These are phyloP conservation scores for Hemileccinum rubropunctum DNA, from an alignment of 768 basidiomycete species.

Conservation along the genomic window DNA sequence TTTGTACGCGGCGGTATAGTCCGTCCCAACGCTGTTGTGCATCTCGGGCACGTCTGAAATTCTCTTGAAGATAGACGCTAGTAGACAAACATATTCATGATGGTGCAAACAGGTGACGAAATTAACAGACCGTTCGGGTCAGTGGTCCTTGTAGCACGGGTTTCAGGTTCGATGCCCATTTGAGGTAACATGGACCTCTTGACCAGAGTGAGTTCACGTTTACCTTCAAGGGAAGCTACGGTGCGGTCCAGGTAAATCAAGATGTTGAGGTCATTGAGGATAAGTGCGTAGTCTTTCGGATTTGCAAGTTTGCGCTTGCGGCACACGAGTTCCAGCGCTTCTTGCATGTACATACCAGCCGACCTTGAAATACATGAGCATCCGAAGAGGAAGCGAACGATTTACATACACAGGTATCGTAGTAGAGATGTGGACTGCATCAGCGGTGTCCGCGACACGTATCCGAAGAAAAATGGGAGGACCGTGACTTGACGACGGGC, in stretches of 20 bases:
- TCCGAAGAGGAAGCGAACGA: not conserved
- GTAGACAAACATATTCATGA: not conserved
- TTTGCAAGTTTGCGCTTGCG: conserved; percentile 62
- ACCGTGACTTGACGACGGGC: conserved; percentile 68
- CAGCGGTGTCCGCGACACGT: conserved; percentile 74
- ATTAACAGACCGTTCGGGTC: conserved; percentile 82
- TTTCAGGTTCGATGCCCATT: conserved; percentile 67
- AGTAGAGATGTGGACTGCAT: conserved; percentile 82
- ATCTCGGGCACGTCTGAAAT: conserved; percentile 65
- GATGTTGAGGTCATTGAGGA: conserved; percentile 60
- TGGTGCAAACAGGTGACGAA: not conserved
- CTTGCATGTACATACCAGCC: conserved; percentile 95
- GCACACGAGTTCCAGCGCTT: conserved; percentile 85
- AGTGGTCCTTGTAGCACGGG: conserved; percentile 66
- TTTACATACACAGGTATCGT: conserved; percentile 83
- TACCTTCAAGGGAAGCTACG: conserved; percentile 91
- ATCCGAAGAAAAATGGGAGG: conserved; percentile 84
- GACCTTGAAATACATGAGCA: conserved; percentile 42
- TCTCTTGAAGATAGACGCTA: conserved; percentile 92
- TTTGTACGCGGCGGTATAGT: conserved; percentile 86
- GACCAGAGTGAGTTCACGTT: conserved; percentile 77
- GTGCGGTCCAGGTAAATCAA: conserved; percentile 91
- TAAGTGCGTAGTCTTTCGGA: conserved; percentile 80
- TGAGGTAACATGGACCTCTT: conserved; percentile 73
- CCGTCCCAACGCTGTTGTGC: conserved; percentile 59